A percentile compares a stretch with the other conserved stretches of the same genome.
Evolutionary conservation across 257 asterid species (phyloP).

Genomic region (Salvia rosmarinus): DNA sequence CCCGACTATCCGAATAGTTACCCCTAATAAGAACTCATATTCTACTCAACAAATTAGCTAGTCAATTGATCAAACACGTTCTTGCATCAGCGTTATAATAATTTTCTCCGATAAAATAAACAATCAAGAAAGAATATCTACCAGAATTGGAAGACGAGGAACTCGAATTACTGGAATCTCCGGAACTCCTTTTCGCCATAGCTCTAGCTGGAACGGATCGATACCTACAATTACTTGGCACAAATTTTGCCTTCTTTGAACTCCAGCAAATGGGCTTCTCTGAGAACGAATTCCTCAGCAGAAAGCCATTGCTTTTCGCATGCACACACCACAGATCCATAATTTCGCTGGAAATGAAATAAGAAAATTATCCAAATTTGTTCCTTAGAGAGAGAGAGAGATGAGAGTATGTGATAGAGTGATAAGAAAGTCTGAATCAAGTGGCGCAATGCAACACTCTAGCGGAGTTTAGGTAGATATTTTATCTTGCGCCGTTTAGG

Average conservation of each 20-base stretch:
- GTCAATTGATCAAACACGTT: constrained; percentile 7
- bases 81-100: neutral
- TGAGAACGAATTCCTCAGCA: constrained; percentile 49
- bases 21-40: too few species aligned
- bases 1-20: too few species aligned
- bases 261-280: constrained; percentile 58
- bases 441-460: constrained; percentile 13
- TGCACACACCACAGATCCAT: constrained; percentile 64
- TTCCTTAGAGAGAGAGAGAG: too few species aligned
- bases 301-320: constrained; percentile 46
- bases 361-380: too few species aligned
- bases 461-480: neutral
- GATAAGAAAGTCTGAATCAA: constrained; percentile 30
- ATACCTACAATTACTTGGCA: constrained; percentile 36
- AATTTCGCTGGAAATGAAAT: neutral
- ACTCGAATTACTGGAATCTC: constrained; percentile 54
- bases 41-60: neutral
- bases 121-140: constrained; percentile 12
- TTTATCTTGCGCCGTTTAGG: constrained; percentile 36
- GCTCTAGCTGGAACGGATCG: constrained; percentile 61
- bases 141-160: constrained; percentile 58
- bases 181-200: constrained; percentile 62
- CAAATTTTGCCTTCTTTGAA: constrained; percentile 41
- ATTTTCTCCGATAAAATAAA: neutral
- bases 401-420: too few species aligned